These are phyloP conservation scores for Limonium bicolor DNA, from an alignment of 148 eudicot species.

Conservation along the genomic window DNA sequence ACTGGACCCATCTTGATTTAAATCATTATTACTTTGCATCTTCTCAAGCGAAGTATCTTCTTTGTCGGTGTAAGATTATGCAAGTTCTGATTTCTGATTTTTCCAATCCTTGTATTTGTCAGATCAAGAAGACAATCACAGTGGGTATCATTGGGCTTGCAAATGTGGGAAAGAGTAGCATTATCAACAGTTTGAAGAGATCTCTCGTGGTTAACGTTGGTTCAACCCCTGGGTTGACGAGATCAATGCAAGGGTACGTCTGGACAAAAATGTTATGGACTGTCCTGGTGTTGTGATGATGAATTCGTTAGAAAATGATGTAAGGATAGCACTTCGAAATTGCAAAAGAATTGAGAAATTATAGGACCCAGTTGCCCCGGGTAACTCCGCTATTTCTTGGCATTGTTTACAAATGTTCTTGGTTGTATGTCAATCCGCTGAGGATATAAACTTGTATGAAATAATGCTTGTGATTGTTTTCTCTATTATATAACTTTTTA, in stretches of 20 bases:
- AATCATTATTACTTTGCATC: neutral
- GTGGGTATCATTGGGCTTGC: conserved; percentile 92
- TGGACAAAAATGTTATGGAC: conserved; percentile 86
- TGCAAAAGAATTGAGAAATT: conserved; percentile 91
- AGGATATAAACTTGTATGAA: too few relatives aligned
- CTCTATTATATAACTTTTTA: too few relatives aligned
- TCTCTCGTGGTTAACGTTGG: conserved; percentile 86
- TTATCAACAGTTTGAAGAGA: conserved; percentile 94
- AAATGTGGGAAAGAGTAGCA: conserved; percentile 97
- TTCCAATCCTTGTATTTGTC: conserved; percentile 13
- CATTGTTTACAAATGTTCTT: too few relatives aligned
- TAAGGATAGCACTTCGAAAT: conserved; percentile 72
- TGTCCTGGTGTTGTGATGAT: too few relatives aligned
- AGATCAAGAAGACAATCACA: conserved; percentile 86
- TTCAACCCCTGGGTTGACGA: conserved; percentile 92
- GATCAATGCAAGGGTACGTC: conserved; percentile 92
- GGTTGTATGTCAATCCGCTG: too few relatives aligned
- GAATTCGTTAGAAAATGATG: conserved; percentile 66
- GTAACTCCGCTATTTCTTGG: too few relatives aligned
- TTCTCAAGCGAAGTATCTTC: too few relatives aligned
- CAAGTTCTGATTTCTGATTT: conserved; percentile 3
- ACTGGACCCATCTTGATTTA: neutral
- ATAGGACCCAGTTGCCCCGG: conserved; percentile 76
- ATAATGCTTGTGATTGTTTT: too few relatives aligned
- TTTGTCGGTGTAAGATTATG: too few relatives aligned